A percentile compares a stretch with the other conserved stretches of the same genome.
phyloP scores from a whole-genome alignment of 176 grass and related monocot species.

The Leersia perrieri region DNA sequence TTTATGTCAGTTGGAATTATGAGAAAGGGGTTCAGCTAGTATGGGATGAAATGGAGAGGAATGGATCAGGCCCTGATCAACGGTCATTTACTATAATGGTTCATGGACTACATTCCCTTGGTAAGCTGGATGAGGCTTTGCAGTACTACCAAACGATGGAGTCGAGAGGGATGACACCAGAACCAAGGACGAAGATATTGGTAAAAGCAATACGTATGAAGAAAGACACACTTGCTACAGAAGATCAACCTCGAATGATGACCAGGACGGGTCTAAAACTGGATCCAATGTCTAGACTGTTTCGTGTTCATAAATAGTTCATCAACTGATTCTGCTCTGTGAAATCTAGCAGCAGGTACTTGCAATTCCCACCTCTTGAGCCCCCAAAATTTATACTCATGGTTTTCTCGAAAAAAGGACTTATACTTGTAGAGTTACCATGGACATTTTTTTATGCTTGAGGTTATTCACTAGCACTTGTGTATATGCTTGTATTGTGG shows the following conservation, averaged over 20 bases:
- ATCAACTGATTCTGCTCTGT: background rate
- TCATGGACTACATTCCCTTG: conserved; percentile 64
- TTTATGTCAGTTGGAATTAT: conserved; percentile 59
- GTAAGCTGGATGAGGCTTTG: conserved; percentile 59
- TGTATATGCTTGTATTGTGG: too few species aligned
- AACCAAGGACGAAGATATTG: conserved; percentile 65
- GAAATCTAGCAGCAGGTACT: background rate
- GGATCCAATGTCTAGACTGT: conserved; percentile 27
- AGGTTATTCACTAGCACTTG: too few species aligned
- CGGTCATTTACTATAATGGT: conserved; percentile 68
- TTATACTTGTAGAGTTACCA: too few species aligned
- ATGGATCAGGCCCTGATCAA: conserved; percentile 69
- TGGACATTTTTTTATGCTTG: too few species aligned
- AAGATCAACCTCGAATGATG: conserved; percentile 17
- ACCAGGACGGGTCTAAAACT: conserved; percentile 23
- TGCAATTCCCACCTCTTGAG: background rate
- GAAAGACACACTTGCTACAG: conserved; percentile 23
- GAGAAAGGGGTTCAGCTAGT: conserved; percentile 43
- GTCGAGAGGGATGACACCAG: conserved; percentile 65
- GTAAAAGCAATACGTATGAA: conserved; percentile 66
- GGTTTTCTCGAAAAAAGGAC: too few species aligned
- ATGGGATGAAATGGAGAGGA: conserved; percentile 72
- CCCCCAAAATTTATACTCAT: background rate
- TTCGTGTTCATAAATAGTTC: conserved; percentile 33
- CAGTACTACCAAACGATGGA: conserved; percentile 63